Evolutionary conservation across 1,284 basidiomycete genomes (phyloP), one percentile per base, ranked within the genome.

Genomic region (Microbotryum violaceum): DNA sequence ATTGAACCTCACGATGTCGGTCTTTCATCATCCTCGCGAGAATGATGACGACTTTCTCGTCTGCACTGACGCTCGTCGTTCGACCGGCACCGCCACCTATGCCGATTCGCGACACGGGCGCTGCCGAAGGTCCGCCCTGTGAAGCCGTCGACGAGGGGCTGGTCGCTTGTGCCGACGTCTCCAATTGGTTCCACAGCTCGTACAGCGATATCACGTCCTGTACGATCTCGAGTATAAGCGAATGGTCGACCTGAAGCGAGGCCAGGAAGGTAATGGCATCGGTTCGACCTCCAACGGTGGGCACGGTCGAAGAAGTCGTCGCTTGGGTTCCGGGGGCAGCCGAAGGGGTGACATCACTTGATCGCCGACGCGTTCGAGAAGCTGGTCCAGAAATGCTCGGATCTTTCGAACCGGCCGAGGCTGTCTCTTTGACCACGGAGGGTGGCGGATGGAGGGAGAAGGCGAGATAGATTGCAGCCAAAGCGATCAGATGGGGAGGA

Each of bases 171-270:
- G 46, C 44, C 23, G 49, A 9, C 18, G 58, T 21, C 62, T 81
- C 82, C 73, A 92, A 89, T 14, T 82, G 78, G 58, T 88, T 86
- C 89, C 91, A 94, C 0, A 92, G 79, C 7, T 86, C 82, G 73
- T 96, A 97, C n/a, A 91, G 76, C 4, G 86, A 82, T 57, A 97
- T 81, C 69, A 97, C 90, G 75, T 96, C 89, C 74, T 97, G 92
- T 0, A 88, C 83, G 64, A 94, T 86, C 23, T 88, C 86, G n/a
- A 89, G 83, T 25, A 98, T 77, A 52, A 88, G 79, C 0, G 87
- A 82, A 68, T 93, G 80, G 53, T 86, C 90, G 47, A 97, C 85
- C 74, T 93, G 89, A 42, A 97, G 81, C 9, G 82, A 83, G 0
- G 91, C 85, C 60, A 97, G 83, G 73, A 94, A 97, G 3, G 84